Base-by-base conservation (phyloP, 2,329 filamentous ascomycete genomes). In the Verticillium zaregamsianum region DNA sequence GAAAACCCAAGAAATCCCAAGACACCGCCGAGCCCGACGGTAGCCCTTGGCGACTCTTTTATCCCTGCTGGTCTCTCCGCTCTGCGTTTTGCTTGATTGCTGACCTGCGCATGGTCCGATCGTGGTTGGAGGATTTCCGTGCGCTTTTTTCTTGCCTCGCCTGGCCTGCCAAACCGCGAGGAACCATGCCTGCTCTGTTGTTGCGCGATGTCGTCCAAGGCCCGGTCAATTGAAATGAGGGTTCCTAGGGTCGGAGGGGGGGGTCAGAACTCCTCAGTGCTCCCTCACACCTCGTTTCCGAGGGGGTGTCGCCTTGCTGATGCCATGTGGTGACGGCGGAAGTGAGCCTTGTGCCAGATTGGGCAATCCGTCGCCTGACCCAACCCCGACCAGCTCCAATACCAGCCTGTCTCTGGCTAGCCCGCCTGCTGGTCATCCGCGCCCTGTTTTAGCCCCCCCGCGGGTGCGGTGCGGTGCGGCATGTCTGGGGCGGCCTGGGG, bases 331-430 rank as follows among this genome's bases (percentile, higher is more conserved):
- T 52, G 45, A 23, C 45, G 45, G 45, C n/a, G 9, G 20, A 14
- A 8, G 45, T n/a, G 31, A 57, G 55, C 55, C 31, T 57, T 35
- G 17, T 23, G n/a, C 55, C 55, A 32, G 33, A 57, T 23, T 40
- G 25, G 57, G 57, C 23, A 58, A 58, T 49, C 57, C 57, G 57
- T 58, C 57, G 57, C 45, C 57, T 58, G 57, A 58, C 55, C 55
- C 20, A 14, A 20, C 45, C 45, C 45, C 20, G 45, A 23, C 20
- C 20, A 9, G 45, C 20, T 23, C 17, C n/a, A 14, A 52, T 9
- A 23, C 45, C 45, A 52, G 9, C 6, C 9, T 40, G 37, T 15
- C 14, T 52, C 9, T 25, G 45, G 45, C 45, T 52, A 12, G 45
- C 11, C 20, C 17, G 20, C 11, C 45, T 52, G 20, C 23, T 52